A percentile compares a stretch with the other conserved stretches of the same genome.
Conservation (phyloP, 306 rosid genomes). For the Acacia crassicarpa region DNA sequence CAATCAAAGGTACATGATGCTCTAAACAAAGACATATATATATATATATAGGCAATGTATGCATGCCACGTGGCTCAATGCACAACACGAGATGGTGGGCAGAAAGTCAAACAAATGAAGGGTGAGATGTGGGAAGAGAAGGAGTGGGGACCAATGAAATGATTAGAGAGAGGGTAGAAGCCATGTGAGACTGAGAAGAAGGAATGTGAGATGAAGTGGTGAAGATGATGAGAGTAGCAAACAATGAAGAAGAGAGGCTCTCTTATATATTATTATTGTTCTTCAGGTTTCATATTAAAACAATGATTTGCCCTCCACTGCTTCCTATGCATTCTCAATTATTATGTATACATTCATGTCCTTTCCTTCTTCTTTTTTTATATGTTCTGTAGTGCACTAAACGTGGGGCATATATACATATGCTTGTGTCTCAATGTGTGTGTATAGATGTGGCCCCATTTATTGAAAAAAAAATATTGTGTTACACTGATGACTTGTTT, state of each 20-base stretch:
- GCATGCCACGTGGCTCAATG: neutral
- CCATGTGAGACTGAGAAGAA: neutral
- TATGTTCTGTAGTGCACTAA: neutral
- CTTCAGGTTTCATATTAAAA: neutral
- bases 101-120: conserved; percentile 1
- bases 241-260: neutral
- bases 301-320: neutral
- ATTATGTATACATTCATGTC: neutral
- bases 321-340: neutral
- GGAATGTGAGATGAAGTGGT: neutral
- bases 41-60: too few relatives aligned
- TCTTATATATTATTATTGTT: too few relatives aligned
- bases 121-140: neutral
- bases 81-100: neutral
- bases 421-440: neutral
- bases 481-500: neutral
- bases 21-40: neutral
- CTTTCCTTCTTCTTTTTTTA: neutral
- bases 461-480: neutral
- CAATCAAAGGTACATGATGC: conserved; percentile 14
- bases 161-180: neutral
- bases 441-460: neutral
- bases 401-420: neutral
- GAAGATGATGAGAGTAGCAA: conserved; percentile 1
- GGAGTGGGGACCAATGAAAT: neutral